Evolutionary conservation across 2,329 filamentous ascomycete genomes (phyloP), one percentile per base, ranked within the genome.

Genomic region (Sordariomycetes sp.): DNA sequence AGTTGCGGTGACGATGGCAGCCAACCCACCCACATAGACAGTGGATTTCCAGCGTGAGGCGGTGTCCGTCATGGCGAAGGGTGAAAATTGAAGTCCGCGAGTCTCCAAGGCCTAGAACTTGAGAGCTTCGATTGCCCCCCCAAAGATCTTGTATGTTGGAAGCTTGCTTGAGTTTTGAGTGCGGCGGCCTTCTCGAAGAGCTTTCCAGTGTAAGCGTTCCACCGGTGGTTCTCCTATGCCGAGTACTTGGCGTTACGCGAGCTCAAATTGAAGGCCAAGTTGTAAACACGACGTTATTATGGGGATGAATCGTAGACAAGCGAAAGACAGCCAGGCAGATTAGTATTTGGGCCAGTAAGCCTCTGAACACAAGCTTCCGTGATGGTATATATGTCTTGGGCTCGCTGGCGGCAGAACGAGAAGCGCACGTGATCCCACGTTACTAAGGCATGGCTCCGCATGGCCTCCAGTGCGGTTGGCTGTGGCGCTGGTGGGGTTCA

Each of bases 21-120:
- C 86, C 55, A 99, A 83, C 35, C 93, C 93, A 62, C 92, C 92
- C 56, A 99, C 89, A 69, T 95, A 95, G 61, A 99, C 81, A 12
- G 94, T 99, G 53, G 89, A 85, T 74, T 96, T 97, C 74, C 93
- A 86, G 62, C 93, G 86, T 55, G 88, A 77, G 10, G 46, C 40
- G 57, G 86, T 78, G 71, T 97, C 91, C 35, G 90, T 86, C 89
- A 97, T 96, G 60, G 59, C 67, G 55, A 54, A 34, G 40, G 25
- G 40, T 50, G 25, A 34, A 58, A 18, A 46, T 46, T 8, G 7
- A 3, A 46, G 18, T n/a, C 16, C 6, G 5, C 18, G n/a, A 7
- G 40, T 46, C 16, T n/a, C 16, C n/a, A n/a, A n/a, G 16, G 3
- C 16, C n/a, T n/a, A 18, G 18, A n/a, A n/a, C 18, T 7, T 46